These are phyloP conservation scores for Neurospora sp. DNA, from an alignment of 2,329 filamentous ascomycete species.

Conservation along the genomic window DNA sequence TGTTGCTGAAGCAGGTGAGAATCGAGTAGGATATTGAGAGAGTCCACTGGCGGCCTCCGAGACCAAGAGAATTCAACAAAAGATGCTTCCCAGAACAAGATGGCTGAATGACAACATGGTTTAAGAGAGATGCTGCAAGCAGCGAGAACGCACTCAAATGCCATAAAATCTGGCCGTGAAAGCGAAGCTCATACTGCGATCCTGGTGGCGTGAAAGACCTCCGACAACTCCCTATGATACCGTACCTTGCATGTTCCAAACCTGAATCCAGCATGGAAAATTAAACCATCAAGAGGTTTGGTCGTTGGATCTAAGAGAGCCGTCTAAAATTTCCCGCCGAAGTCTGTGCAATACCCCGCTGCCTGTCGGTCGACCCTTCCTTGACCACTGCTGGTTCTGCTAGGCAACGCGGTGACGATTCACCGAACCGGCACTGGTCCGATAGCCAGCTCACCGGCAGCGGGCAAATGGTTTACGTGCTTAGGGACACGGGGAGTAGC, in stretches of 20 bases:
- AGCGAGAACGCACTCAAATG: too few relatives aligned
- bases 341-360: not conserved
- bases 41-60: not conserved
- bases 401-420: not conserved
- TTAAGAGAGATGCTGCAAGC: not conserved
- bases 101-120: not conserved
- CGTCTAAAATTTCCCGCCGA: not conserved
- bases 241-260: too few relatives aligned
- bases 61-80: not conserved
- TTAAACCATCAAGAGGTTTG: too few relatives aligned
- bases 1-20: not conserved
- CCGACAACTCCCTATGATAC: not conserved
- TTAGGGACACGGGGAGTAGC: accelerated
- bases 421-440: not conserved
- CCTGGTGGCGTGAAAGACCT: not conserved
- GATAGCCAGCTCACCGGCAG: not conserved
- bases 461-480: not conserved
- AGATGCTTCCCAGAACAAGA: not conserved
- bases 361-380: not conserved
- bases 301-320: not conserved
- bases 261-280: too few relatives aligned
- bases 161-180: not conserved
- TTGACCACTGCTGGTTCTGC: not conserved
- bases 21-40: not conserved
- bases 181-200: not conserved